These are phyloP conservation scores for Mycena filopes DNA, from an alignment of 768 basidiomycete species.

Conservation along the genomic window DNA sequence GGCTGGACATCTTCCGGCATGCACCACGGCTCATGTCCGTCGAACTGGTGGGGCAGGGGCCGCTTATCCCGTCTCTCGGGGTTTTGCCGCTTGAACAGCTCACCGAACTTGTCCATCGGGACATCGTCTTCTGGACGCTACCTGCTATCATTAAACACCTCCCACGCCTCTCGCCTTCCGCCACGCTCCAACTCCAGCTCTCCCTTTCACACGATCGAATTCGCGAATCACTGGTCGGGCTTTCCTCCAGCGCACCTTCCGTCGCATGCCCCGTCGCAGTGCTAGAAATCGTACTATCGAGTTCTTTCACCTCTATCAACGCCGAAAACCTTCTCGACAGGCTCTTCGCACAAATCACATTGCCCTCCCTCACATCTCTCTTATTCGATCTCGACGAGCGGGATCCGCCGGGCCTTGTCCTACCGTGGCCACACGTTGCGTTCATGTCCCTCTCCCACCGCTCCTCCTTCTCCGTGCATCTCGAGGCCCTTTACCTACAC, in stretches of 20 bases:
- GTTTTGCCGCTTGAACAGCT: background rate
- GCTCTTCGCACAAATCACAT: background rate
- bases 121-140: background rate
- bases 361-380: background rate
- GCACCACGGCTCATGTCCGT: background rate
- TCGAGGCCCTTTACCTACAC: background rate
- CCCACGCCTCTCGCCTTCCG: background rate
- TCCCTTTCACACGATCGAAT: background rate
- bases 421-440: background rate
- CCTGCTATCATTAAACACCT: background rate
- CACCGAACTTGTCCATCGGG: background rate
- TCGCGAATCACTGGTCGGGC: background rate
- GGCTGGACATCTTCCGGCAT: background rate
- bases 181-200: background rate
- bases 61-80: no score
- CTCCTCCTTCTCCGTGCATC: slow-evolving; percentile 2
- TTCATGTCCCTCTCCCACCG: slow-evolving; percentile 1
- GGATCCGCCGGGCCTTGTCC: background rate
- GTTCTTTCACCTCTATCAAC: background rate
- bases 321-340: background rate
- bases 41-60: background rate
- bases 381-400: background rate
- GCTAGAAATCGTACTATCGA: background rate
- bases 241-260: background rate
- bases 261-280: background rate